Conservation (phyloP, 352 stramenopile genomes). For the Globisporangium uncinulatum region DNA sequence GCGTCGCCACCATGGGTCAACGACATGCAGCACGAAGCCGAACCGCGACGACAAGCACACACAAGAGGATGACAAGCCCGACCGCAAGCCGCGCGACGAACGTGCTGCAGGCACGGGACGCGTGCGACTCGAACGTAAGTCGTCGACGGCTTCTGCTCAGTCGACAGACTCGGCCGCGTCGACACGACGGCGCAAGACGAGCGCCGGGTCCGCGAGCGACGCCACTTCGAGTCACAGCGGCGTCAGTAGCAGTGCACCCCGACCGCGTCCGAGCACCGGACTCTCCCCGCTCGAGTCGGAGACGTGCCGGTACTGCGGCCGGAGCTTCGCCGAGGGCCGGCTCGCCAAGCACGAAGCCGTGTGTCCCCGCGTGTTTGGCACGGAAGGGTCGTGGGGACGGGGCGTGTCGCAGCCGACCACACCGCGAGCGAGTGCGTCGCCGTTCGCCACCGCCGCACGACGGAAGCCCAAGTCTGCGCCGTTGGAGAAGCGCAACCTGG, state of each 20-base stretch:
- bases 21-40: not conserved
- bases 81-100: not conserved
- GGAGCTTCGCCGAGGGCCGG: conserved; percentile 75
- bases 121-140: not conserved
- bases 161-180: conserved; percentile 5
- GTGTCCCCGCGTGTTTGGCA: conserved; percentile 74
- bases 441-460: not conserved
- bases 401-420: conserved; percentile 15
- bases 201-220: conserved; percentile 5
- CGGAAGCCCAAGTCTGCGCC: conserved; percentile 22
- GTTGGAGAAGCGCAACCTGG: conserved; percentile 46
- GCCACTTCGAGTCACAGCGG: conserved; percentile 1
- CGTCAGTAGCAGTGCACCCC: not conserved
- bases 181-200: conserved; percentile 2
- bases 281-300: conserved; percentile 30
- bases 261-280: conserved; percentile 2
- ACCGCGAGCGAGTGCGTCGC: not conserved
- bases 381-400: conserved; percentile 70
- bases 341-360: conserved; percentile 79
- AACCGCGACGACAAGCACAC: not conserved
- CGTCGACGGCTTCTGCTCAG: not conserved
- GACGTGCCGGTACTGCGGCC: conserved; percentile 70
- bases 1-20: conserved; percentile 14
- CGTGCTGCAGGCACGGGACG: not conserved
- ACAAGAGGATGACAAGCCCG: not conserved